Base-by-base conservation (phyloP, 495 filamentous ascomycete species). In the Hyaloscypha variabilis region DNA sequence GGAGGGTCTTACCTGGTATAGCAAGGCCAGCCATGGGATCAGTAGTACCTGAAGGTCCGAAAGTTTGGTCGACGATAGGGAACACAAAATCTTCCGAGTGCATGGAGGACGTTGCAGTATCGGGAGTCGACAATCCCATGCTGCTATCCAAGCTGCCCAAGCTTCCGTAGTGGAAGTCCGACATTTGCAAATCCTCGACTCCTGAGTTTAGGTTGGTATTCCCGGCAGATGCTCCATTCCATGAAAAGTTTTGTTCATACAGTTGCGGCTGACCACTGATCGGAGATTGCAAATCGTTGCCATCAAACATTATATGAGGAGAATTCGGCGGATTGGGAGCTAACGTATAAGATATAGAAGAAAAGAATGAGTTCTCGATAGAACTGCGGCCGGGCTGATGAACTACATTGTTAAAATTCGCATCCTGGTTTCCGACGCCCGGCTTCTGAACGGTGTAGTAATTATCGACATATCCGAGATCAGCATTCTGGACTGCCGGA, bases 341-440 rank as follows among this genome's bases (percentile, higher is more conserved):
- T 49, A 69, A 68, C 63, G 67, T 65, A 65, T 69, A 65, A 54
- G 62, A 64, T 19, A 34, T 26, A 34, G 55, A n/a, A 42, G 29
- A 34, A 34, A 34, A 58, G 29, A 53, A 60, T n/a, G 60, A 56
- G 14, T 42, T 19, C 21, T 34, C 54, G 28, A 52, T 49, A n/a
- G n/a, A 36, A 49, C 24, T 34, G 19, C 8, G 39, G 39, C 17
- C 17, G 14, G 14, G 39, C 13, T 14, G 39, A 17, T 46, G 39
- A 46, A 46, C 4, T 46, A 46, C 52, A 54, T 59, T 58, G 67
- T 31, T 65, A 36, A 28, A 62, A 28, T 6, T 52, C 30, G 17
- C 58, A 58, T 25, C 42, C 24, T 23, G 25, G 36, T 13, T 49
- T 29, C 17, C 39, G 17, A 17, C 39, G 39, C 39, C 39, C 19